phyloP scores from a whole-genome alignment of 1,284 basidiomycete species.

The Malassezia furfur region DNA sequence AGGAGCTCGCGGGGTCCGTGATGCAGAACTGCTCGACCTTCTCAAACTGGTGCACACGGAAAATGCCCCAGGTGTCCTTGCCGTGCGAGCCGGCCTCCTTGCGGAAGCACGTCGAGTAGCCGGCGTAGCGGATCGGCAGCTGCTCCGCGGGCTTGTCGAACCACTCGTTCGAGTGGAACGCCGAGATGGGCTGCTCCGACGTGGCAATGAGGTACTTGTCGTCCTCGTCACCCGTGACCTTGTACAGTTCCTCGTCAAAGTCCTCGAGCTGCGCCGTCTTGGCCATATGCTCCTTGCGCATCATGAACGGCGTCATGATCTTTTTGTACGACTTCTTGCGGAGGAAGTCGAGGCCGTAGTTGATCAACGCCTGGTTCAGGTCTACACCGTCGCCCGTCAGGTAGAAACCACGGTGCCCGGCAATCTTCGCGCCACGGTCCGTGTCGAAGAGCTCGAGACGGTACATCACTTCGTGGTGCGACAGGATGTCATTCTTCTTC shows the following conservation, averaged over 20 bases:
- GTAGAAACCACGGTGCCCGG: conserved; percentile 93
- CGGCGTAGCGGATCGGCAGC: conserved; percentile 69
- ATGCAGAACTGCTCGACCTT: conserved; percentile 94
- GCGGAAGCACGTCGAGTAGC: conserved; percentile 87
- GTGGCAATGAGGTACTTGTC: conserved; percentile 99
- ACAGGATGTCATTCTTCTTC: conserved; percentile 63
- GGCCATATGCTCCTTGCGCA: conserved; percentile 94
- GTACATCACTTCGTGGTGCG: conserved; percentile 91
- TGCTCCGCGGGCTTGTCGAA: conserved; percentile 84
- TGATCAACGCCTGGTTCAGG: conserved; percentile 90
- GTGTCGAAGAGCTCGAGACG: conserved; percentile 90
- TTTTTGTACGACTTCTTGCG: conserved; percentile 76
- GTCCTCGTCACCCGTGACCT: conserved; percentile 75
- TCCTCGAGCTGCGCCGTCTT: conserved; percentile 96
- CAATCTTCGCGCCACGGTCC: conserved; percentile 78
- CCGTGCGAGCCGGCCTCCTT: conserved; percentile 96
- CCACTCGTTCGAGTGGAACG: conserved; percentile 90
- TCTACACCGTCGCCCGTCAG: conserved; percentile 90
- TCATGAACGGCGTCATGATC: conserved; percentile 94
- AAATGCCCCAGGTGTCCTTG: conserved; percentile 98
- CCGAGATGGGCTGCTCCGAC: conserved; percentile 95
- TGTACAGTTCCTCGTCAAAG: conserved; percentile 97
- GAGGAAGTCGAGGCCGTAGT: conserved; percentile 88
- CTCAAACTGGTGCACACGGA: conserved; percentile 99
- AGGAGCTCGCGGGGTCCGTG: conserved; percentile 73